Evolutionary conservation across 1,139 yeast species (phyloP).

Genomic region (Protomyces pachydermus): DNA sequence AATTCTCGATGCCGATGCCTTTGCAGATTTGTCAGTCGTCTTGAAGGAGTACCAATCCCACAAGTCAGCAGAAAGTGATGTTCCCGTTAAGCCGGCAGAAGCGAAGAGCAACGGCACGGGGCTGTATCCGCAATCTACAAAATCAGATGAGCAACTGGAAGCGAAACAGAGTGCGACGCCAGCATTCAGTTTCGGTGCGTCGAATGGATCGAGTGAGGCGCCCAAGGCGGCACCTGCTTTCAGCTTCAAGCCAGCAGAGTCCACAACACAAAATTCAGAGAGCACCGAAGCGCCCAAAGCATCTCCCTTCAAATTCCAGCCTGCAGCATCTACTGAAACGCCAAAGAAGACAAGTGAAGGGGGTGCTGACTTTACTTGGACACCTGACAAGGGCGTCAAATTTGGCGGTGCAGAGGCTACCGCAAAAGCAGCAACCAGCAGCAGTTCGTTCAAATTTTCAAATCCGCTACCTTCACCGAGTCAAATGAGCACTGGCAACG

Average conservation of each 20-base stretch:
- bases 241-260: background rate
- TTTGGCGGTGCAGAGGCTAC: slow-evolving; percentile 33
- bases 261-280: background rate
- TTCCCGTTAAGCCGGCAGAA: background rate
- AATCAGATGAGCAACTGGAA: background rate
- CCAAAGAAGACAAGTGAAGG: slow-evolving; percentile 1
- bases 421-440: background rate
- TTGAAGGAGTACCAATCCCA: slow-evolving; percentile 8
- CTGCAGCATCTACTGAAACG: background rate
- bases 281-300: background rate
- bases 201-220: background rate
- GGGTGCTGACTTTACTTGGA: slow-evolving; percentile 35
- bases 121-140: slow-evolving; percentile 6
- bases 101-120: background rate
- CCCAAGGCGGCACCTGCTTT: slow-evolving; percentile 10
- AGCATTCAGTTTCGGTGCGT: background rate
- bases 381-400: slow-evolving; percentile 40
- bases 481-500: background rate
- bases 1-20: slow-evolving; percentile 4
- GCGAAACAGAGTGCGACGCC: background rate
- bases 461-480: slow-evolving; percentile 27
- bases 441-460: slow-evolving; percentile 11
- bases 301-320: background rate
- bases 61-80: background rate
- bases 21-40: slow-evolving; percentile 10